Evolutionary conservation across 2,329 filamentous ascomycete genomes (phyloP).

Genomic region (Taxawa tesnikishii): DNA sequence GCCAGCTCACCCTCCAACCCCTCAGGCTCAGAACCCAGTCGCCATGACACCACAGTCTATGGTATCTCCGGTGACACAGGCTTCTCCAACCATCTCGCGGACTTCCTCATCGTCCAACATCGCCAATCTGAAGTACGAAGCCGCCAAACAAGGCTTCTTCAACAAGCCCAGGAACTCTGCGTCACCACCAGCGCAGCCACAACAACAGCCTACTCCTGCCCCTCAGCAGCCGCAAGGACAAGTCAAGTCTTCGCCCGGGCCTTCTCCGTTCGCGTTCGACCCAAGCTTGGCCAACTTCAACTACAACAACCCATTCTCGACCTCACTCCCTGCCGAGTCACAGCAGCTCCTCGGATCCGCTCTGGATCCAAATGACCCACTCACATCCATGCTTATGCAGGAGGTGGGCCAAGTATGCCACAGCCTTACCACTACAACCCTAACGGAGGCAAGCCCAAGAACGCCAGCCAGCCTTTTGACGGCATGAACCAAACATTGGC

Average conservation of each 20-base stretch:
- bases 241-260: conserved; percentile 10
- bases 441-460: conserved; percentile 20
- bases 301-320: conserved; percentile 31
- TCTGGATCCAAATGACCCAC: conserved; percentile 32
- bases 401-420: conserved; percentile 23
- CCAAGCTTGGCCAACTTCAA: conserved; percentile 18
- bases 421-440: conserved; percentile 34
- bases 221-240: conserved; percentile 7
- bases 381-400: conserved; percentile 33
- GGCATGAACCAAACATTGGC: conserved; percentile 29
- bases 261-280: conserved; percentile 15
- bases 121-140: conserved; percentile 11
- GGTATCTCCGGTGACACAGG: conserved; percentile 12
- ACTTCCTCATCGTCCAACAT: conserved; percentile 10
- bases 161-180: too few species aligned
- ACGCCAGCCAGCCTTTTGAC: conserved; percentile 13
- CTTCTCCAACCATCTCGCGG: conserved; percentile 14
- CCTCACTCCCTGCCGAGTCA: conserved; percentile 38
- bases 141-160: conserved; percentile 2
- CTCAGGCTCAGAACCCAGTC: too few species aligned
- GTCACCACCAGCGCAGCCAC: conserved; percentile 5
- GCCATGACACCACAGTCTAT: conserved; percentile 13
- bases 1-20: too few species aligned
- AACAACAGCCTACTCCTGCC: conserved; percentile 5
- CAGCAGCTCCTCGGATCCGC: conserved; percentile 39